A percentile compares a stretch with the other conserved stretches of the same genome.
Conservation (phyloP, 495 filamentous ascomycete genomes). For the Evansstolkia leycettana region DNA sequence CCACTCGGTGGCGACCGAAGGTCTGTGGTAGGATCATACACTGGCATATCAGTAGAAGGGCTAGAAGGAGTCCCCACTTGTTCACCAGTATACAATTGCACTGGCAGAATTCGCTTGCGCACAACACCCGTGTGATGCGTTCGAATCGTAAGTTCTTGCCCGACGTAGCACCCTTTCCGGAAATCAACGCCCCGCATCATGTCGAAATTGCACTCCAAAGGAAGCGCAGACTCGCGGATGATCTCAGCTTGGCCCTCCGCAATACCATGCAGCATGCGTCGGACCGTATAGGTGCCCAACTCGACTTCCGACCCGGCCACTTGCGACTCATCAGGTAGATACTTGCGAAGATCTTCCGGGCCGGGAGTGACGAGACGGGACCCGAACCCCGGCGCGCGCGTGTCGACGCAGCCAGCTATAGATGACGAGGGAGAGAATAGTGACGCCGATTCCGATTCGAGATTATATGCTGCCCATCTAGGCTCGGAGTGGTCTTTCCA, state of each 20-base stretch:
- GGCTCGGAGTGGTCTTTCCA: slow-evolving; percentile 44
- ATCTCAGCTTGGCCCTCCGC: slow-evolving; percentile 79
- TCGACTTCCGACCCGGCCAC: slow-evolving; percentile 22
- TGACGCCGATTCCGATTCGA: slow-evolving; percentile 22
- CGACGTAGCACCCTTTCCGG: slow-evolving; percentile 91
- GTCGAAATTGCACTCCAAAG: slow-evolving; percentile 78
- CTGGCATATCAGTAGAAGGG: slow-evolving; percentile 24
- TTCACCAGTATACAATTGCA: slow-evolving; percentile 50
- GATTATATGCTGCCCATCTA: slow-evolving; percentile 33
- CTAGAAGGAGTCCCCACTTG: slow-evolving; percentile 15
- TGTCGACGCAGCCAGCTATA: slow-evolving; percentile 41
- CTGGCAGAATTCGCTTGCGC: slow-evolving; percentile 78
- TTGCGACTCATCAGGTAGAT: slow-evolving; percentile 24
- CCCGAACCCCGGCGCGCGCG: slow-evolving; percentile 59
- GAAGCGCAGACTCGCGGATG: slow-evolving; percentile 50
- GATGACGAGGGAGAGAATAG: slow-evolving; percentile 12
- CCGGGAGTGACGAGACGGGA: slow-evolving; percentile 40
- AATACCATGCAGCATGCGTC: slow-evolving; percentile 65
- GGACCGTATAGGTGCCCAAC: slow-evolving; percentile 45
- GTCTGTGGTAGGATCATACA: slow-evolving; percentile 35
- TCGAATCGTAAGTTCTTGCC: slow-evolving; percentile 90
- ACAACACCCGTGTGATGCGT: slow-evolving; percentile 91
- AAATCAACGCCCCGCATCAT: slow-evolving; percentile 76
- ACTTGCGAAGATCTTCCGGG: slow-evolving; percentile 22
- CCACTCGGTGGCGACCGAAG: slow-evolving; percentile 17